These are phyloP conservation scores for Babesia caballi DNA, from an alignment of 169 alveolate species.

Conservation along the genomic window DNA sequence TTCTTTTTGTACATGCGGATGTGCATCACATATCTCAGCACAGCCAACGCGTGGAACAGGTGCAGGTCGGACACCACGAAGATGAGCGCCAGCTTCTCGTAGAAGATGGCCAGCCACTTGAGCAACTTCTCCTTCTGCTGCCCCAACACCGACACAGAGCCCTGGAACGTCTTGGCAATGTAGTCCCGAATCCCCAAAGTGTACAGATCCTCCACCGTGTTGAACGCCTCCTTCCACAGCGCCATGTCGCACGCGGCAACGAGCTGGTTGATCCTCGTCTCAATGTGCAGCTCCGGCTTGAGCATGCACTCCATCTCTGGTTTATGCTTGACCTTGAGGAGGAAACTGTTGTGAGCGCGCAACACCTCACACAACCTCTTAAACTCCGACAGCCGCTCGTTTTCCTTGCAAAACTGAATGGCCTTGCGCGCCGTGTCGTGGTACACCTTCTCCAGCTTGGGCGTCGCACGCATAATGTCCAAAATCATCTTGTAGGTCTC, in stretches of 20 bases:
- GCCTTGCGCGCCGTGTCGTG: slow-evolving; percentile 93
- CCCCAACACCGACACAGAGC: slow-evolving; percentile 53
- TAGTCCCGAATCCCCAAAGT: slow-evolving; percentile 79
- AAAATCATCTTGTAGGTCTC: slow-evolving; percentile 92
- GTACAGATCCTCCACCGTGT: slow-evolving; percentile 92
- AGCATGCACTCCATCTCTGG: slow-evolving; percentile 81
- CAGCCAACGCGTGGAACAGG: slow-evolving; percentile 91
- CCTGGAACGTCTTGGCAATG: slow-evolving; percentile 67
- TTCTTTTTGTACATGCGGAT: slow-evolving; percentile 80
- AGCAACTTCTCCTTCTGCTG: slow-evolving; percentile 78
- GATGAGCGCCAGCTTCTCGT: slow-evolving; percentile 86
- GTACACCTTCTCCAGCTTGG: slow-evolving; percentile 91
- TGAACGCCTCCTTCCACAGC: slow-evolving; percentile 93
- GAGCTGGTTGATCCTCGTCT: slow-evolving; percentile 88
- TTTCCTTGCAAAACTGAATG: slow-evolving; percentile 88
- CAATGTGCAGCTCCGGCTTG: slow-evolving; percentile 84
- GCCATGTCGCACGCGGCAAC: slow-evolving; percentile 89
- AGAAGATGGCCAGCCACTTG: slow-evolving; percentile 87
- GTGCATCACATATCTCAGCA: slow-evolving; percentile 80
- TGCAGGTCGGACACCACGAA: slow-evolving; percentile 90
- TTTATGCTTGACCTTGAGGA: slow-evolving; percentile 82
- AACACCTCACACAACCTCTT: slow-evolving; percentile 91
- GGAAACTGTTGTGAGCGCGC: slow-evolving; percentile 86
- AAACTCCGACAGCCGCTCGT: slow-evolving; percentile 90
- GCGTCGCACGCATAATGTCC: slow-evolving; percentile 91